Percentiles rank a stretch among this genome's conserved stretches.
Conservation (phyloP, 2,329 filamentous ascomycete genomes). For the Fusarium nanum region DNA sequence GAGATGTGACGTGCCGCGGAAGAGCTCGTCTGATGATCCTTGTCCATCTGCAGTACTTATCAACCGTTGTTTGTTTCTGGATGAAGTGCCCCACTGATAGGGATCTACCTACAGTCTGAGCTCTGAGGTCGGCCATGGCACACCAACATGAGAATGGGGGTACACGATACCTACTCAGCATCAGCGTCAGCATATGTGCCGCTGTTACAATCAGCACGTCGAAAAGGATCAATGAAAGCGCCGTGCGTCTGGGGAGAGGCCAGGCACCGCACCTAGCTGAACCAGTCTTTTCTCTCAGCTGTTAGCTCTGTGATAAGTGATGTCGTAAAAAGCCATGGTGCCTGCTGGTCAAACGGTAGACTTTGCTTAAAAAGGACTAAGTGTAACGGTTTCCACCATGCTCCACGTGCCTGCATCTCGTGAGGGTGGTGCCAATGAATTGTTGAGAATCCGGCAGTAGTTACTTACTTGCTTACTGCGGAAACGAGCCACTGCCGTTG, state of each 20-base stretch:
- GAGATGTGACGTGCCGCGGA: slow-evolving; percentile 45
- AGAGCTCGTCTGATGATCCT: slow-evolving; percentile 48
- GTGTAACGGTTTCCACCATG: slow-evolving; percentile 40
- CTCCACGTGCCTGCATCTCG: slow-evolving; percentile 40
- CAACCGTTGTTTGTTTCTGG: slow-evolving; percentile 38
- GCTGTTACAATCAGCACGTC: background rate
- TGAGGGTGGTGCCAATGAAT: slow-evolving; percentile 33
- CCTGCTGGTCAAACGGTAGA: slow-evolving; percentile 31
- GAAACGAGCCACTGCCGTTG: slow-evolving; percentile 15
- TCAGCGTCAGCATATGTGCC: slow-evolving; percentile 6
- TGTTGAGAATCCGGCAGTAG: slow-evolving; percentile 9
- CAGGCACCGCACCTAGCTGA: slow-evolving; percentile 30
- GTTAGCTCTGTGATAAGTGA: slow-evolving; percentile 14
- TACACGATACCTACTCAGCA: background rate
- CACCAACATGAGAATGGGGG: background rate
- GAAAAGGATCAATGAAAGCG: slow-evolving; percentile 6
- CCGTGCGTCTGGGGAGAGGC: slow-evolving; percentile 1
- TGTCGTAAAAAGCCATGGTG: slow-evolving; percentile 7
- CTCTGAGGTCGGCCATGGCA: slow-evolving; percentile 11
- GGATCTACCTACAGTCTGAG: slow-evolving; percentile 8
- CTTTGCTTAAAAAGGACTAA: slow-evolving; percentile 41
- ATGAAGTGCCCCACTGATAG: slow-evolving; percentile 29
- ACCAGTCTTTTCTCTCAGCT: slow-evolving; percentile 23
- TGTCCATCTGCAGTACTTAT: slow-evolving; percentile 40
- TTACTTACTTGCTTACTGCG: slow-evolving; percentile 14